Evolutionary conservation across 2,329 filamentous ascomycete species (phyloP).

Genomic region (Tolypocladium sp.): DNA sequence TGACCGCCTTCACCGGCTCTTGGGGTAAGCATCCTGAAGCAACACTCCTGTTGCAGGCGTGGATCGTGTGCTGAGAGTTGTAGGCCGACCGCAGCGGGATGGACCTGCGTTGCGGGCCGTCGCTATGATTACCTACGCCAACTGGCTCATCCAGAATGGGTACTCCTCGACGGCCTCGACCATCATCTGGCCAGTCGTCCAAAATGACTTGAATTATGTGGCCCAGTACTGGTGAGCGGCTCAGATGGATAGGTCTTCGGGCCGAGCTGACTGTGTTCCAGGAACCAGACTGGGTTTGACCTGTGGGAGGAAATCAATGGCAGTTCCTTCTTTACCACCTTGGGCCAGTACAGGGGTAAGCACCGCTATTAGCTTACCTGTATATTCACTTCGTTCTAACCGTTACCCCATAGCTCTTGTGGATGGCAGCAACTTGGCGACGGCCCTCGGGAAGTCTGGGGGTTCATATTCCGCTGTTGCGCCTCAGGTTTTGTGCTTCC

Average conservation of each 20-base stretch:
- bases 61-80: background rate
- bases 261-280: conserved; percentile 8
- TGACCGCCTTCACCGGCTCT: conserved; percentile 51
- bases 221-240: conserved; percentile 55
- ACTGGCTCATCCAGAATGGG: conserved; percentile 61
- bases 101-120: conserved; percentile 70
- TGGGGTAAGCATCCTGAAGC: conserved; percentile 42
- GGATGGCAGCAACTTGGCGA: conserved; percentile 58
- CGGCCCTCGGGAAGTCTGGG: conserved; percentile 51
- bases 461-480: conserved; percentile 53
- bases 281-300: conserved; percentile 58
- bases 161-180: conserved; percentile 45
- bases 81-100: conserved; percentile 66
- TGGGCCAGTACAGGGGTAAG: conserved; percentile 56
- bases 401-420: conserved; percentile 36
- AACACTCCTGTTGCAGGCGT: background rate
- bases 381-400: too few relatives aligned
- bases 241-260: too few relatives aligned
- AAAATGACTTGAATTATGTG: conserved; percentile 69
- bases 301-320: conserved; percentile 77
- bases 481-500: conserved; percentile 62
- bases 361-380: fast-evolving
- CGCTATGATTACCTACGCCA: conserved; percentile 62
- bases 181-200: conserved; percentile 63
- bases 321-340: conserved; percentile 71